Base-by-base conservation (phyloP, 139 green algal genomes). In the Yamagishiella unicocca region DNA sequence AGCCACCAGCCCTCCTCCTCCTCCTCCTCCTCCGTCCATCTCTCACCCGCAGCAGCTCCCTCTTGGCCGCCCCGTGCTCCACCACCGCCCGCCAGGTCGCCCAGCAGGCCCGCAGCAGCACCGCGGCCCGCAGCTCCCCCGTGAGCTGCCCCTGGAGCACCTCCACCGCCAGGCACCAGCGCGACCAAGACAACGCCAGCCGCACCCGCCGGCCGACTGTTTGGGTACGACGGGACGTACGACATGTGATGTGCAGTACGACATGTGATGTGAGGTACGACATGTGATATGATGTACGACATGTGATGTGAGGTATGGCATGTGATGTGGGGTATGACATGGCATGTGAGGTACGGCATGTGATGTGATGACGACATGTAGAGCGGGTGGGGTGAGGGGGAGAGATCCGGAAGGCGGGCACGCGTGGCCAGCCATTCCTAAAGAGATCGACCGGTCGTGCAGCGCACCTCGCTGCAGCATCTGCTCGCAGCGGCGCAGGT, bases 101-200 rank as follows among this genome's bases (percentile, higher is more conserved):
- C 81, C 81, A 83, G 40, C n/a, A 38, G 0, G 87, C 87, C 0
- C 82, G 61, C 10, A 33, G 1, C 62, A 87, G 81, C 62, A 91
- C 82, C 35, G 22, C 27, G 8, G 53, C 29, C 24, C 87, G 73
- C 62, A 91, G 62, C 87, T 91, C 81, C 37, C 37, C 73, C 29
- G 43, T 83, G 31, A 72, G 81, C 46, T 74, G 73, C 55, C 87
- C 87, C 74, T 86, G 82, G 22, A 71, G 35, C 25, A 88, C 73
- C 53, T 85, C 81, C 72, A 88, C 81, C 0, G 62, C 74, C 27
- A 22, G 10, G 10, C 27, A n/a, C 87, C 80, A 84, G 38, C 61
- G 43, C 0, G 29, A 42, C 80, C 71, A 88, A 2, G 43, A 58
- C 35, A 88, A 29, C 0, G 12, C 50, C 81, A 88, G 46, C 21